phyloP scores from a whole-genome alignment of 2,329 filamentous ascomycete genomes.

The Paecilomyces dactylethromorphus region DNA sequence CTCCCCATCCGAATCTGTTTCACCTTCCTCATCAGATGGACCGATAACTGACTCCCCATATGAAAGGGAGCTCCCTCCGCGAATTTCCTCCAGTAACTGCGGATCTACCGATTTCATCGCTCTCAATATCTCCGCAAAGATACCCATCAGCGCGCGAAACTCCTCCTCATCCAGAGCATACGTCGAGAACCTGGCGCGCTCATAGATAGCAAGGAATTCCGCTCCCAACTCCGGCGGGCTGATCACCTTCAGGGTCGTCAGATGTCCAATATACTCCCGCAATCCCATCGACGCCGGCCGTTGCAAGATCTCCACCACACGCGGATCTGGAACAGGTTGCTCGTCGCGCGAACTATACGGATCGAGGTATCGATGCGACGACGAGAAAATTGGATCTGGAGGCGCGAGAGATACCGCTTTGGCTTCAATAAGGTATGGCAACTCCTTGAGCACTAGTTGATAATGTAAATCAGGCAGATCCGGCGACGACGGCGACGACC shows the following conservation, averaged over 20 bases:
- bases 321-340: conserved; percentile 51
- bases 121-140: conserved; percentile 74
- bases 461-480: conserved; percentile 81
- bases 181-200: conserved; percentile 75
- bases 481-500: conserved; percentile 70
- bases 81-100: conserved; percentile 40
- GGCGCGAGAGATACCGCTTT: conserved; percentile 84
- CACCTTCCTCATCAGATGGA: conserved; percentile 33
- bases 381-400: conserved; percentile 39
- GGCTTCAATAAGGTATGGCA: conserved; percentile 86
- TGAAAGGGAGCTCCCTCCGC: conserved; percentile 14
- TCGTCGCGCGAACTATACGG: conserved; percentile 21
- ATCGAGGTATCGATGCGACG: conserved; percentile 30
- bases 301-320: conserved; percentile 65
- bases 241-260: conserved; percentile 62
- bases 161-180: conserved; percentile 59
- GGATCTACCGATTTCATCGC: conserved; percentile 63
- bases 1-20: conserved; percentile 26
- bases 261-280: conserved; percentile 68
- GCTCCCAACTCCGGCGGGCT: conserved; percentile 42
- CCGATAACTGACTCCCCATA: conserved; percentile 29
- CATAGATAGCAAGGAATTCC: conserved; percentile 69
- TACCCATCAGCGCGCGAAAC: conserved; percentile 74
- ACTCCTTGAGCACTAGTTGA: conserved; percentile 68
- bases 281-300: conserved; percentile 65